Conservation (phyloP, 1,284 basidiomycete genomes). For the Gastroboletus turbinatus region DNA sequence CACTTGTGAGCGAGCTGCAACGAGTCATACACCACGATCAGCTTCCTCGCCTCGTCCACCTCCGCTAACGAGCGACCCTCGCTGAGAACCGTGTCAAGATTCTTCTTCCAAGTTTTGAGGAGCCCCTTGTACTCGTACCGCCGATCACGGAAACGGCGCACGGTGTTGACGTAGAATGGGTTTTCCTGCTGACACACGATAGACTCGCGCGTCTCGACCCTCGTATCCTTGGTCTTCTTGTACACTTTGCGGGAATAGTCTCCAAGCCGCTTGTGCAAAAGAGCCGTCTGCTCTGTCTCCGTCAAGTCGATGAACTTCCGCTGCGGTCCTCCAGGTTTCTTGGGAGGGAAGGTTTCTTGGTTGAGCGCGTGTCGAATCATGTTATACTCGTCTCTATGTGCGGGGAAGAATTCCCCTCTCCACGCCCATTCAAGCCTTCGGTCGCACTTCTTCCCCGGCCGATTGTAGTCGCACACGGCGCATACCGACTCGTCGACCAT, state of each 20-base stretch:
- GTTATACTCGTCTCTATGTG: constrained; percentile 96
- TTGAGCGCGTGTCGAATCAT: constrained; percentile 98
- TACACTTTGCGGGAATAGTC: constrained; percentile 99
- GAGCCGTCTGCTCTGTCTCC: constrained; percentile 85
- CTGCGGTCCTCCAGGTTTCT: constrained; percentile 68
- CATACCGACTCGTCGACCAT: constrained; percentile 96
- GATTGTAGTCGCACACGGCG: constrained; percentile 98
- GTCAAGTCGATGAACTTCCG: constrained; percentile 86
- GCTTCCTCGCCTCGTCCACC: constrained; percentile 96
- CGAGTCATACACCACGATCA: constrained; percentile 99
- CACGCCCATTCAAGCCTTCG: constrained; percentile 97
- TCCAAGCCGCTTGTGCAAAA: constrained; percentile 95
- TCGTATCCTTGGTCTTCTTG: constrained; percentile 99
- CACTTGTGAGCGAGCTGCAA: constrained; percentile 99
- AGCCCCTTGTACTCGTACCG: constrained; percentile 99
- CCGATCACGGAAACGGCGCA: constrained; percentile 95
- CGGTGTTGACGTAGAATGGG: constrained; percentile 99
- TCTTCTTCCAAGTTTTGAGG: constrained; percentile 99
- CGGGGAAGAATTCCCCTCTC: constrained; percentile 98
- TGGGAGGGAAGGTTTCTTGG: constrained; percentile 90
- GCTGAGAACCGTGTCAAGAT: constrained; percentile 74
- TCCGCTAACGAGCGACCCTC: constrained; percentile 78
- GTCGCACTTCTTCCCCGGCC: constrained; percentile 95
- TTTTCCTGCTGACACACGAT: constrained; percentile 99
- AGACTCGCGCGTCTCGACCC: constrained; percentile 90